Evolutionary conservation across 1,284 basidiomycete genomes (phyloP).

Genomic region (Mrakiaceae sp.): DNA sequence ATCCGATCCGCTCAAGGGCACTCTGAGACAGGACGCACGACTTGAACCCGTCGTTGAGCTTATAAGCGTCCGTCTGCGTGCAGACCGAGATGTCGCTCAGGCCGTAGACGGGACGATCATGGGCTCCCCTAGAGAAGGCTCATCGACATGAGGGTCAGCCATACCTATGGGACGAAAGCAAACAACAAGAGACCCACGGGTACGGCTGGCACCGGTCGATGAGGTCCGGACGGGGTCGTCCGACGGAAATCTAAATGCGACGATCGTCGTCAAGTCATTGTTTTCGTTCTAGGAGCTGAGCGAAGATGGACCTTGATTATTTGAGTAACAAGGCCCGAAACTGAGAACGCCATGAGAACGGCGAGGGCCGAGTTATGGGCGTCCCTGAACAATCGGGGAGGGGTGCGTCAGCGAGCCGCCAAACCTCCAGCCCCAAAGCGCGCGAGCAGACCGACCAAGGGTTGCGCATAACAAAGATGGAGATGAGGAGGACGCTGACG

Average conservation of each 20-base stretch:
- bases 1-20: conserved; percentile 43
- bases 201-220: conserved; percentile 63
- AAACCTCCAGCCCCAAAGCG: too few relatives aligned
- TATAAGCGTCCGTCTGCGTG: conserved; percentile 55
- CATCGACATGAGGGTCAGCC: neutral
- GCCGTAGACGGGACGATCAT: conserved; percentile 46
- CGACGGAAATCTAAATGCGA: conserved; percentile 38
- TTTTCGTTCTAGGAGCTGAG: neutral
- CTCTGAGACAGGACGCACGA: neutral
- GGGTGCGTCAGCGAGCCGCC: neutral
- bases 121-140: neutral
- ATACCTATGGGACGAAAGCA: neutral
- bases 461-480: conserved; percentile 7
- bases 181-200: conserved; percentile 41
- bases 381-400: neutral
- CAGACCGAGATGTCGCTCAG: conserved; percentile 67
- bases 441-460: conserved; percentile 1
- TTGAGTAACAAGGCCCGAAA: conserved; percentile 55
- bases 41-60: conserved; percentile 67
- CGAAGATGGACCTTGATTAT: conserved; percentile 37
- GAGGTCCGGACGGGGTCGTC: conserved; percentile 68
- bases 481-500: conserved; percentile 14
- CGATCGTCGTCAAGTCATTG: too few relatives aligned
- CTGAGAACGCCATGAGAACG: conserved; percentile 11
- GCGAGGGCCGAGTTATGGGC: conserved; percentile 12